Conservation (phyloP, 1,139 yeast species). For the Yamadazyma spencermartinsiae region DNA sequence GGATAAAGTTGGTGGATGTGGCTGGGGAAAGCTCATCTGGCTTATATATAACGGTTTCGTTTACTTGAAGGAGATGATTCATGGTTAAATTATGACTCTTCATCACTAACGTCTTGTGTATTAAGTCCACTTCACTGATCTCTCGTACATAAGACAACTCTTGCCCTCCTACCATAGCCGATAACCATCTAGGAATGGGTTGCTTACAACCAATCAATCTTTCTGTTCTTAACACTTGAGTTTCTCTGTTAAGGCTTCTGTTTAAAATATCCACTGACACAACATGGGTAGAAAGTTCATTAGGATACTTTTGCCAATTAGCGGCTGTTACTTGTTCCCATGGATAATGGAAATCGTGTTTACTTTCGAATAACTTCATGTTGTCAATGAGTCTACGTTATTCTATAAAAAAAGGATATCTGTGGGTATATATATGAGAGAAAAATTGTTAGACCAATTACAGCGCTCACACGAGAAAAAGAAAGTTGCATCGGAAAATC, state of each 20-base stretch:
- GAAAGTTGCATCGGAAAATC: not conserved
- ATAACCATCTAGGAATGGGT: slow-evolving; percentile 81
- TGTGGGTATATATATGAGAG: slow-evolving; percentile 3
- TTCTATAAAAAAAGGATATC: too few relatives aligned
- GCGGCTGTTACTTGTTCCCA: slow-evolving; percentile 98
- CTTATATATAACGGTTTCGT: slow-evolving; percentile 76
- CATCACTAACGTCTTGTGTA: slow-evolving; percentile 64
- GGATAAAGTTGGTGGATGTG: slow-evolving; percentile 63
- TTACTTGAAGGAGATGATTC: slow-evolving; percentile 73
- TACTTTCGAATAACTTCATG: slow-evolving; percentile 78
- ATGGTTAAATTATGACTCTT: slow-evolving; percentile 87
- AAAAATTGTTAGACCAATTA: not conserved
- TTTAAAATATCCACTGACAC: slow-evolving; percentile 86
- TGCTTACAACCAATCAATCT: slow-evolving; percentile 89
- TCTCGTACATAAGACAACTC: slow-evolving; percentile 84
- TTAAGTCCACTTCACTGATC: slow-evolving; percentile 79
- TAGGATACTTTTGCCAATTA: slow-evolving; percentile 96
- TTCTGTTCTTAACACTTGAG: slow-evolving; percentile 71
- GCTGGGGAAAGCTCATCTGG: slow-evolving; percentile 61
- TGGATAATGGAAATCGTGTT: slow-evolving; percentile 71
- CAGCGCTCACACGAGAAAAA: slow-evolving; percentile 1
- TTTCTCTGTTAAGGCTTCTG: slow-evolving; percentile 60
- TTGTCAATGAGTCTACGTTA: too few relatives aligned
- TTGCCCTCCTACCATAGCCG: slow-evolving; percentile 70
- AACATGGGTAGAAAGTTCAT: slow-evolving; percentile 90